These are phyloP conservation scores for Nyctanthes arbortristis DNA, from an alignment of 257 asterid species.

Conservation along the genomic window DNA sequence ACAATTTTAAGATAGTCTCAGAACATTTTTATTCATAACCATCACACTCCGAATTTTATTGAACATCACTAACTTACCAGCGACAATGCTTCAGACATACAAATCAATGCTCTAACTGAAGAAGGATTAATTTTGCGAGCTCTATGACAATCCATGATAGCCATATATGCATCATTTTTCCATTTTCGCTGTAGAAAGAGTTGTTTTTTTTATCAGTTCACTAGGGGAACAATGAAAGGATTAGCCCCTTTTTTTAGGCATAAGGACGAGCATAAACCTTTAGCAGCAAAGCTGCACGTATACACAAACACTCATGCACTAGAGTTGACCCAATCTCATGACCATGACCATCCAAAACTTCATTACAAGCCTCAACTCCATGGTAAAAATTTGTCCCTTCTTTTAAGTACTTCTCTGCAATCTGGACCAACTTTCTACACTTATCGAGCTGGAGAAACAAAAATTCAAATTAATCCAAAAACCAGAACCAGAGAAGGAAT, in stretches of 20 bases:
- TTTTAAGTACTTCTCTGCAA: conserved; percentile 65
- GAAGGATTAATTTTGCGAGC: conserved; percentile 72
- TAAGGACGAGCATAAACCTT: conserved; percentile 51
- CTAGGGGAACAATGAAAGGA: not conserved
- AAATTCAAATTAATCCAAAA: conserved; percentile 23
- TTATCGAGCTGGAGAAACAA: conserved; percentile 54
- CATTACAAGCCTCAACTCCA: conserved; percentile 93
- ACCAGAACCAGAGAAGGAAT: conserved; percentile 15
- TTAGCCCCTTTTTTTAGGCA: too few relatives aligned
- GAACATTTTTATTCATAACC: conserved; percentile 14
- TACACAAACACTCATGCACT: conserved; percentile 76
- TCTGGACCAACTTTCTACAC: conserved; percentile 78
- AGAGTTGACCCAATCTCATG: conserved; percentile 63
- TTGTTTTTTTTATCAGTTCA: not conserved
- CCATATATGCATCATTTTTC: conserved; percentile 87
- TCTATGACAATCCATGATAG: conserved; percentile 80
- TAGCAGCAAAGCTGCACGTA: conserved; percentile 86
- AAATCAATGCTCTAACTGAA: conserved; percentile 70
- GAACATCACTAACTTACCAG: conserved; percentile 49
- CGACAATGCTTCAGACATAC: conserved; percentile 79
- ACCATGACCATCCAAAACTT: conserved; percentile 76
- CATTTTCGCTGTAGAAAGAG: conserved; percentile 64
- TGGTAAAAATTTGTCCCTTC: conserved; percentile 59
- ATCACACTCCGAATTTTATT: not conserved
- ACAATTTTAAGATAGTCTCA: too few relatives aligned